A percentile compares a stretch with the other conserved stretches of the same genome.
phyloP scores from a whole-genome alignment of 345 rosid genomes.

The Syzygium aromaticum region DNA sequence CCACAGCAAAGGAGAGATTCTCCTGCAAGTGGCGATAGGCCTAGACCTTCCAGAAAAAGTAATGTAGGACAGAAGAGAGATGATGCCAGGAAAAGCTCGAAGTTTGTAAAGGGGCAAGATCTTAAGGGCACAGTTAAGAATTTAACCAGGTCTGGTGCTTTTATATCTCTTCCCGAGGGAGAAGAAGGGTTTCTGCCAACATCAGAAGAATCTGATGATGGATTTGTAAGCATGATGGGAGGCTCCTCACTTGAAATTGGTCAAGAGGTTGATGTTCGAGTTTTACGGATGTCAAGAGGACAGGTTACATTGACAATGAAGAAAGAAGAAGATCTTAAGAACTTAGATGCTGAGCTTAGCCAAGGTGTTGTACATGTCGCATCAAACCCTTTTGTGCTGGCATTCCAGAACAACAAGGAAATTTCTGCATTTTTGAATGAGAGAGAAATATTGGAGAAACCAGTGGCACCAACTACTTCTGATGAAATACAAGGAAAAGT shows the following conservation, averaged over 20 bases:
- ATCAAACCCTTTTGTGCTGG: constrained; percentile 70
- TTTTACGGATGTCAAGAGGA: constrained; percentile 57
- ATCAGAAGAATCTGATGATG: constrained; percentile 70
- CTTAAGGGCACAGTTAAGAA: constrained; percentile 74
- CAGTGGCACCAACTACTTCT: constrained; percentile 15
- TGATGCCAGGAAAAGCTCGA: constrained; percentile 31
- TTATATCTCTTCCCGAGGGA: constrained; percentile 78
- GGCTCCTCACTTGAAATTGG: constrained; percentile 55
- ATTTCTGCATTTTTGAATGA: constrained; percentile 67
- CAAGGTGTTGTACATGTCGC: constrained; percentile 61
- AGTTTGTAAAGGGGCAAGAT: constrained; percentile 75
- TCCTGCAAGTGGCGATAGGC: constrained; percentile 35
- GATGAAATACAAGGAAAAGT: constrained; percentile 3
- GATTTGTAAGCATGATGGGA: constrained; percentile 56
- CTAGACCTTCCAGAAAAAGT: constrained; percentile 42
- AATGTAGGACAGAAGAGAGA: constrained; percentile 39
- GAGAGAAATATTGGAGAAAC: constrained; percentile 40
- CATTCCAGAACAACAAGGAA: constrained; percentile 67
- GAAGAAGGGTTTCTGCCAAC: constrained; percentile 86
- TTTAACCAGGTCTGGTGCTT: constrained; percentile 65
- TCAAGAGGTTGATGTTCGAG: constrained; percentile 69
- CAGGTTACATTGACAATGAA: constrained; percentile 87
- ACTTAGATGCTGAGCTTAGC: constrained; percentile 25
- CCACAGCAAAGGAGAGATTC: constrained; percentile 31
- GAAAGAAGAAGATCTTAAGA: constrained; percentile 42